Base-by-base conservation (phyloP, 2,329 filamentous ascomycete genomes). In the Cordyceps farinosa region DNA sequence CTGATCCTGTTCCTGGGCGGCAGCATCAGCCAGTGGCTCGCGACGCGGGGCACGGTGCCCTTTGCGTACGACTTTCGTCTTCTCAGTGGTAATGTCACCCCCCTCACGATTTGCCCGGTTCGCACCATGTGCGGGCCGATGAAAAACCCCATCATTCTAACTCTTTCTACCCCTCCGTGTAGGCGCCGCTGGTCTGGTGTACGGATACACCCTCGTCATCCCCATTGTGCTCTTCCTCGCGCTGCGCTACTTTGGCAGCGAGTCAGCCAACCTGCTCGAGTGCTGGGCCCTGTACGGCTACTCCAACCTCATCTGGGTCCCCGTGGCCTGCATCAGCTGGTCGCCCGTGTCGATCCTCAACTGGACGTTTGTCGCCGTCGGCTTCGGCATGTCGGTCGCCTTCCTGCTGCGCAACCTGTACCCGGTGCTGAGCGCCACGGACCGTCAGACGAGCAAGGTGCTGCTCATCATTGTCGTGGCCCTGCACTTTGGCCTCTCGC, bases 261-360 rank as follows among this genome's bases (percentile, higher is more conserved):
- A 97, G 74, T 90, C 87, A 63, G 93, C 94, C 66, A 96, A 97
- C 77, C 80, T 99, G 65, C 85, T 99, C 68, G 95, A 99, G 80
- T 97, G 92, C 81, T 93, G 91, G 87, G 91, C 92, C 65, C 81
- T 99, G 42, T 99, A 98, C 76, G 95, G 95, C 61, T 99, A 99
- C 80, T 87, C 90, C 63, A 99, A 99, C 79, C 81, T 99, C 71
- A 91, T 99, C 72, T 99, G 95, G 95, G 93, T 99, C 70, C 91
- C 90, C 2, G 93, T 99, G 50, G 93, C 95, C 54, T 79, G 96
- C 66, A 91, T 97, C 69, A 92, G 90, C 74, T 97, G 93, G 90
- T 94, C 90, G 67, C 90, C 90, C 60, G 80, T 97, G 69, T 87
- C 87, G 61, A 87, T 92, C 62, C 85, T 99, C 68, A 99, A 99